Conservation (phyloP, 441 rosid species). For the Gossypium davidsonii region DNA sequence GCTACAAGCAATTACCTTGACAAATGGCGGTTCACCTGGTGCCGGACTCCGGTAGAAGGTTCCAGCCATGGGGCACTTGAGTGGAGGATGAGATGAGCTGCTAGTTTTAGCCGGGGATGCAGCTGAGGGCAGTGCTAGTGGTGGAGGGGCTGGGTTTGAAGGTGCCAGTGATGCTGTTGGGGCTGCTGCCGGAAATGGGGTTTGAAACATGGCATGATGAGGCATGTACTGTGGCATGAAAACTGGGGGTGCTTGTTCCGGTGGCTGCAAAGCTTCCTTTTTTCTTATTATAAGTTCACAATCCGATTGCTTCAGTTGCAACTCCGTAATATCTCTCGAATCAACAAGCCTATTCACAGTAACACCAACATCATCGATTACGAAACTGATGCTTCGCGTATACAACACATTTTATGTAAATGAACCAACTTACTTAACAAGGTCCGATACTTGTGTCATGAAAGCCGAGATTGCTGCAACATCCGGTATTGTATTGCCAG, state of each 20-base stretch:
- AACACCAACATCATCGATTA: conserved; percentile 6
- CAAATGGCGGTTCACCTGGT: conserved; percentile 88
- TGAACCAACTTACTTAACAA: conserved; percentile 55
- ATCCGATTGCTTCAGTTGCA: conserved; percentile 75
- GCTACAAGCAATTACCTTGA: conserved; percentile 47
- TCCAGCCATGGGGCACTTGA: conserved; percentile 94
- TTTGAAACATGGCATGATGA: conserved; percentile 33
- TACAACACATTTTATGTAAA: neutral
- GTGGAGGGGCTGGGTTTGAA: conserved; percentile 24
- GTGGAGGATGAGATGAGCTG: conserved; percentile 53
- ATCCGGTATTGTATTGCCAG: conserved; percentile 38
- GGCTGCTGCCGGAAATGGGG: conserved; percentile 35
- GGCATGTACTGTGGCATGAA: conserved; percentile 42
- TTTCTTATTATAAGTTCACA: conserved; percentile 78
- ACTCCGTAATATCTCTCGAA: conserved; percentile 75
- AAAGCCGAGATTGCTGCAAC: conserved; percentile 49
- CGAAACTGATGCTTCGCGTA: neutral
- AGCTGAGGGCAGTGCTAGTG: conserved; percentile 31
- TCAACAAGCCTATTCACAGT: conserved; percentile 66
- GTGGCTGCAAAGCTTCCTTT: conserved; percentile 74
- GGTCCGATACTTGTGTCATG: conserved; percentile 83
- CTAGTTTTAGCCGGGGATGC: conserved; percentile 36
- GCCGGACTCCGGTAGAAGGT: conserved; percentile 78
- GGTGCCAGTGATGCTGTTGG: conserved; percentile 30
- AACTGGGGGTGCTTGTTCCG: conserved; percentile 38